Base-by-base conservation (phyloP, 225 moss, liverwort and hornwort genomes). In the Asterella californica region DNA sequence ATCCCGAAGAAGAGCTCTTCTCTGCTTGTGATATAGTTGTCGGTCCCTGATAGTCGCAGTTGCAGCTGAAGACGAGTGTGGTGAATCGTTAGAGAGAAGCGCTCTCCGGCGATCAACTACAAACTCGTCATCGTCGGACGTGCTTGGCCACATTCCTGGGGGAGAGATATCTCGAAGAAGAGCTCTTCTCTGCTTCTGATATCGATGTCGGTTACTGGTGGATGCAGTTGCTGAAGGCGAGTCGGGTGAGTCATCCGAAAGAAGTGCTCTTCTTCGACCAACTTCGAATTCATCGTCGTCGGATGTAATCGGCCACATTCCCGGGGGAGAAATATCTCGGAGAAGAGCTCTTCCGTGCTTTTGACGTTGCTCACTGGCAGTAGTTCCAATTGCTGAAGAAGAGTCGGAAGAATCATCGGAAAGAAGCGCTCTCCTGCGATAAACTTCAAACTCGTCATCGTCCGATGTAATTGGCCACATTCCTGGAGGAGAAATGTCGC, bases 111-210 rank as follows among this genome's bases (percentile, higher is more conserved):
- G 67, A 32, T 6, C 14, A 17, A 37, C 67, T 67, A 0, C 25
- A 11, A 72, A 72, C 19, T 72, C 47, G 36, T 64, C 64, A n/a
- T 72, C 47, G 22, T 74, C 77, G 25, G 61, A 25, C 15, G 77
- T 77, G 25, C 63, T 46, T 5, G 77, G 77, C 77, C 77, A 77
- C 77, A 77, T 77, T 77, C 77, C 77, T 15, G 77, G 77, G 27
- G 77, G 77, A 46, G 77, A 77, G 9, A 77, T 64, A 19, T 77
- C 77, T 12, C 77, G 24, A 9, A 77, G 45, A 45, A 77, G 63
- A 62, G 77, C 12, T 77, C 77, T 57, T 21, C 57, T 61, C 6
- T 46, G 45, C 42, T 36, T 7, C 15, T n/a, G 70, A 5, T 2
- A 8, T 12, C 37, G 46, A 14, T 53, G 6, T 1, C 53, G 1